These are phyloP conservation scores for Blastobotrys buckinghamii DNA, from an alignment of 1,139 yeast genomes.

Conservation along the genomic window DNA sequence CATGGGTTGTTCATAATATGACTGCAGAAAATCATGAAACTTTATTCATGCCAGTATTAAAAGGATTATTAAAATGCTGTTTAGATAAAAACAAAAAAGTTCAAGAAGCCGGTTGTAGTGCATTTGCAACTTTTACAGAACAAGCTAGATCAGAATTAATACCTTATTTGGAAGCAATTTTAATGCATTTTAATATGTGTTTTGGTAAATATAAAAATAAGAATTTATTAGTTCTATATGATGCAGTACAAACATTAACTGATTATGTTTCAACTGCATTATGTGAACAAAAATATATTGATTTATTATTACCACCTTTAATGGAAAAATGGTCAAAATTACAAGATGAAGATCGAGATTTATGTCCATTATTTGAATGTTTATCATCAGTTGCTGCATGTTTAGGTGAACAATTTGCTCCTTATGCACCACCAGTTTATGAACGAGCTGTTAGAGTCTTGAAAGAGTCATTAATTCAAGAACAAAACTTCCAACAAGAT, in stretches of 20 bases:
- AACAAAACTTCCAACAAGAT: slow-evolving; percentile 57
- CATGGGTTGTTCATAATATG: slow-evolving; percentile 53
- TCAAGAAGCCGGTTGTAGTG: slow-evolving; percentile 89
- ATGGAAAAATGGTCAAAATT: slow-evolving; percentile 71
- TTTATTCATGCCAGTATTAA: slow-evolving; percentile 71
- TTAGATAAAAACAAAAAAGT: slow-evolving; percentile 84
- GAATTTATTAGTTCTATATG: slow-evolving; percentile 75
- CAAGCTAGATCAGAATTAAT: slow-evolving; percentile 56
- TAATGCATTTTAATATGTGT: slow-evolving; percentile 67
- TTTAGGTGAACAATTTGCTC: slow-evolving; percentile 76
- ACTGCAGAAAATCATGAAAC: slow-evolving; percentile 61
- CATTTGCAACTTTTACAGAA: slow-evolving; percentile 78
- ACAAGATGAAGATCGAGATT: slow-evolving; percentile 69
- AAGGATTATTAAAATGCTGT: slow-evolving; percentile 67
- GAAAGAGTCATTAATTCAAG: slow-evolving; percentile 60
- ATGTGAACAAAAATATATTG: slow-evolving; percentile 52
- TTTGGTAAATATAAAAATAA: slow-evolving; percentile 74
- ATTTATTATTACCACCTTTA: slow-evolving; percentile 69
- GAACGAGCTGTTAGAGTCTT: slow-evolving; percentile 69
- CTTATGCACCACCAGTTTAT: slow-evolving; percentile 87
- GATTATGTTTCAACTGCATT: slow-evolving; percentile 54
- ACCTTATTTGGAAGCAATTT: slow-evolving; percentile 58
- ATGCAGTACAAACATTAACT: slow-evolving; percentile 87
- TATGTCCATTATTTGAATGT: slow-evolving; percentile 92
- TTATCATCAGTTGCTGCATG: slow-evolving; percentile 88